Conservation (phyloP, 2,329 filamentous ascomycete species). For the Lojkania enalia region DNA sequence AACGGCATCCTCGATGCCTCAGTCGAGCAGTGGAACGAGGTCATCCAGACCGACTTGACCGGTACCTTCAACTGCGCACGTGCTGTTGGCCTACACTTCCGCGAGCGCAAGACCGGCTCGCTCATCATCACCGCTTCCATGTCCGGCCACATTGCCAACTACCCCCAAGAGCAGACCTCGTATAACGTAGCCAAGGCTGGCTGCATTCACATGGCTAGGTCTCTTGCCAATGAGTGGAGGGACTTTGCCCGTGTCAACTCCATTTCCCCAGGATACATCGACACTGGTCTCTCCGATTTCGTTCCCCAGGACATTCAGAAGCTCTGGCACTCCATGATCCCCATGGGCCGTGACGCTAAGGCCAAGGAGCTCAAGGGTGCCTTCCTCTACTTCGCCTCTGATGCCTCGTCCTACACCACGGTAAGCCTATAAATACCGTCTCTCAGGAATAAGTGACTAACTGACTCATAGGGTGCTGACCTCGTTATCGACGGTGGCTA, state of each 20-base stretch:
- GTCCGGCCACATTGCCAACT: slow-evolving; percentile 84
- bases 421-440: slow-evolving; percentile 42
- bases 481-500: slow-evolving; percentile 79
- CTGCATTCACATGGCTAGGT: slow-evolving; percentile 65
- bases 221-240: slow-evolving; percentile 70
- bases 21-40: slow-evolving; percentile 72
- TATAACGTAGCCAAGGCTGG: slow-evolving; percentile 62
- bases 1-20: slow-evolving; percentile 69
- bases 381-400: slow-evolving; percentile 78
- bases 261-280: slow-evolving; percentile 70
- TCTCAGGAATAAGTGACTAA: slow-evolving; percentile 34
- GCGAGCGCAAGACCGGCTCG: slow-evolving; percentile 64
- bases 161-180: slow-evolving; percentile 66
- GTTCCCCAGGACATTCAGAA: slow-evolving; percentile 69
- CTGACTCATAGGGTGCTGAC: slow-evolving; percentile 58
- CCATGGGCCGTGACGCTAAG: slow-evolving; percentile 76
- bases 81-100: slow-evolving; percentile 81
- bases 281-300: slow-evolving; percentile 68
- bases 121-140: slow-evolving; percentile 72
- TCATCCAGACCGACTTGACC: slow-evolving; percentile 85
- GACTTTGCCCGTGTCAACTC: slow-evolving; percentile 70
- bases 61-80: slow-evolving; percentile 86
- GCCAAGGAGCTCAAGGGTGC: slow-evolving; percentile 79
- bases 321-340: slow-evolving; percentile 77
- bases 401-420: slow-evolving; percentile 82